Evolutionary conservation across 495 filamentous ascomycete species (phyloP), one percentile per base, ranked within the genome.

Genomic region (Entonaema liquescens): DNA sequence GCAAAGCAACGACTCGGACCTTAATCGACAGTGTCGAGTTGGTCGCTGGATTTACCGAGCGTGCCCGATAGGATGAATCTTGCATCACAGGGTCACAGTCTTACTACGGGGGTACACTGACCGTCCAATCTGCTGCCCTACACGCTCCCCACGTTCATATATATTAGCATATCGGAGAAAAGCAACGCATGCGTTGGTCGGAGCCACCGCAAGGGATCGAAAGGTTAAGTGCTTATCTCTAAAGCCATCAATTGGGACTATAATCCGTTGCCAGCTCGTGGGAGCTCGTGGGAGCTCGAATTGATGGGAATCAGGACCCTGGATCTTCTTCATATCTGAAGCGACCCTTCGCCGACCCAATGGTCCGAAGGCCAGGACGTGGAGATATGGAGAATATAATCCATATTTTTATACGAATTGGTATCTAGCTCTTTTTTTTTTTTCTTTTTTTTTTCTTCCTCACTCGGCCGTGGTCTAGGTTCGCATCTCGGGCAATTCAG

Each of bases 101-200:
- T 72, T 72, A 68, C 65, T 65, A 72, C 42, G 70, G 70, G 70
- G 53, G 65, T 72, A 68, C 40, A 53, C 42, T 35, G 50, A 58
- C 62, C 31, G 54, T 36, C 70, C 70, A 72, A 72, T 72, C 17
- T 60, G 47, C 57, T 57, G 59, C 13, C 56, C 23, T 33, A 25
- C 65, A 25, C 49, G 61, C 59, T 72, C 66, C 67, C 71, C 67
- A 73, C 71, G 61, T 70, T 62, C 61, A 54, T 44, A 62, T 57
- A 19, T 58, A 58, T 68, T 61, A 52, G 40, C 70, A 70, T 61
- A 66, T 73, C 71, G 71, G 71, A 70, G 71, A 73, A 73, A 73
- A 66, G 52, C 62, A 70, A 33, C 50, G 62, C 71, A 67, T 66
- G 61, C 31, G 56, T 70, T 62, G 69, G 69, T 67, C 69, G 54